Evolutionary conservation across 306 rosid genomes (phyloP), one percentile per base, ranked within the genome.

Genomic region (Argentina anserina): DNA sequence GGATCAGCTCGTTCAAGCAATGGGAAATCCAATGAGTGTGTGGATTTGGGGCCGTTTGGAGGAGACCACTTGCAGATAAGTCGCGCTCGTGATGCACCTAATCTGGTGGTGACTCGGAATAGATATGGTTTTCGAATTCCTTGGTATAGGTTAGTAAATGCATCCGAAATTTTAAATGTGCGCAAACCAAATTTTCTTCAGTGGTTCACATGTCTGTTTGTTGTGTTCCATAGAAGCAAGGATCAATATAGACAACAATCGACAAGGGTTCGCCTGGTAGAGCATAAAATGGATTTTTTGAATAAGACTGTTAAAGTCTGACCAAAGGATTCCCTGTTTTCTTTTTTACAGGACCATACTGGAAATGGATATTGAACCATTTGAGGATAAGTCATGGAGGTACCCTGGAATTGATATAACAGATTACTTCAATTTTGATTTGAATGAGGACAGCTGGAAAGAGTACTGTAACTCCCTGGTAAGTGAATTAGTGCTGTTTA

Each of bases 401-500:
- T 47, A 53, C 80, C 78, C 85, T 53, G 89, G 87, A 78, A 86
- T 74, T 64, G 90, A 90, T 76, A 67, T 80, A 18, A 85, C 87
- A 12, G 89, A 88, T 80, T 88, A 84, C 81, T 90, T 88, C 84
- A 88, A 88, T 71, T 90, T 86, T 31, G 90, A 87, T 78, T 88
- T 90, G 77, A 65, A 81, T 11, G 96, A 90, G 78, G 86, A 81
- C 45, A 80, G 83, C 65, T 90, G 96, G 96, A 90, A 88, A 78
- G 76, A 78, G 45, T 90, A 90, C 76, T 81, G 93, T 79, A 67
- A 36, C 33, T 81, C 91, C 52, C 80, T 88, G 90, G 96, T 90
- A 82, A 69, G 77, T 73, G 70, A 69, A 66, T 60, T 45, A 52
- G 77, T 56, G 71, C 64, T 58, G 37, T 23, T 55, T 55, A 28